A percentile compares a stretch with the other conserved stretches of the same genome.
phyloP scores from a whole-genome alignment of 345 rosid genomes.

The Eucalyptus regnans region DNA sequence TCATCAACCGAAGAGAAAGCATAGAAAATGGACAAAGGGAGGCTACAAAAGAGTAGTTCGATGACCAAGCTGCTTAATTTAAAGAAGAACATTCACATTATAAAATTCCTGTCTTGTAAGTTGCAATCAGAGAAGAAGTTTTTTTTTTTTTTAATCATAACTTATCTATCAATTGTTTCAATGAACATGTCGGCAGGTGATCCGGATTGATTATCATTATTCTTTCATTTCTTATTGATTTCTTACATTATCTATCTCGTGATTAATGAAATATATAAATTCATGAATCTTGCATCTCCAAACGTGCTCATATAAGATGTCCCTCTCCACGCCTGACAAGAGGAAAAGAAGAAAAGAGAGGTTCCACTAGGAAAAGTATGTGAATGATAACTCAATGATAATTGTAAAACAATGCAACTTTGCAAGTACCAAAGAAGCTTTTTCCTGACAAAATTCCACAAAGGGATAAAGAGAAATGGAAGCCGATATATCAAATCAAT shows the following conservation, averaged over 20 bases:
- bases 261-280: not conserved
- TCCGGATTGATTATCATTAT: not conserved
- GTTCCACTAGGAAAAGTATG: not conserved
- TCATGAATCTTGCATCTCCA: not conserved
- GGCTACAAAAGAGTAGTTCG: not conserved
- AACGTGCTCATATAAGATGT: not conserved
- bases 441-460: not conserved
- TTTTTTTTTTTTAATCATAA: not conserved
- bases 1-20: not conserved
- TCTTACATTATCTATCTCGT: not conserved
- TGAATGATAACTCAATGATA: not conserved
- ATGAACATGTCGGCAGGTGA: not conserved
- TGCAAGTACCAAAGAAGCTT: not conserved
- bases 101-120: not conserved
- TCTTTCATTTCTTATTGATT: not conserved
- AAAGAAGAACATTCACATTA: not conserved
- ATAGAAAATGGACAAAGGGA: not conserved
- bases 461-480: not conserved
- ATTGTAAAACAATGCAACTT: not conserved
- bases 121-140: not conserved
- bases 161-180: not conserved
- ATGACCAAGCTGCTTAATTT: not conserved
- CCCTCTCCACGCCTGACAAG: not conserved
- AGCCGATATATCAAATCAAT: constrained; percentile 4
- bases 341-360: not conserved